Evolutionary conservation across 331 rosid species (phyloP).

Genomic region (Stylosanthes scabra): DNA sequence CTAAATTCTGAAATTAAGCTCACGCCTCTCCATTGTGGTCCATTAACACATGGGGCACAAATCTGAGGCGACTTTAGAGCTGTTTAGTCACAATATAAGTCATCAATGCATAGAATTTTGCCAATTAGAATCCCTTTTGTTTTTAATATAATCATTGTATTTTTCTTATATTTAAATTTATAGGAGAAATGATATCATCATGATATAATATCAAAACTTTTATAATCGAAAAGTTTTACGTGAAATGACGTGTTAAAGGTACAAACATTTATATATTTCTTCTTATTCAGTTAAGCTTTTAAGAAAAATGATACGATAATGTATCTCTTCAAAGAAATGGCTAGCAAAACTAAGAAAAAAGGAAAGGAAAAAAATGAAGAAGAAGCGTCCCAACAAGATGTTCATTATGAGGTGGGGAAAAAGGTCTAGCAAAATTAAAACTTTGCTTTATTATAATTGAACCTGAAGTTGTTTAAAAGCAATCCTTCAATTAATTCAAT

Average conservation of each 20-base stretch:
- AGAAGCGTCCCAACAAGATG: constrained; percentile 33
- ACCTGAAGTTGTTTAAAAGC: constrained; percentile 27
- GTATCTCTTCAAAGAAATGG: too few relatives aligned
- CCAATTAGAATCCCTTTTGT: background rate
- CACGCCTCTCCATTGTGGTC: constrained; percentile 44
- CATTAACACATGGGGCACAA: constrained; percentile 43
- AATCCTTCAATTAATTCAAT: constrained; percentile 1
- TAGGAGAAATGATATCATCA: too few relatives aligned
- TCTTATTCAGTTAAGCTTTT: too few relatives aligned
- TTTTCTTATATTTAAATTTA: too few relatives aligned
- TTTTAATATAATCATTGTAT: background rate
- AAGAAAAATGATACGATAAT: too few relatives aligned
- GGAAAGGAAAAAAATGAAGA: too few relatives aligned
- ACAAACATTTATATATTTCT: too few relatives aligned
- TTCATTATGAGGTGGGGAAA: constrained; percentile 13
- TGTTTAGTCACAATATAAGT: constrained; percentile 46
- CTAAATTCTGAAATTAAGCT: constrained; percentile 27
- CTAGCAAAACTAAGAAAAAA: too few relatives aligned
- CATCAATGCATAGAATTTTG: constrained; percentile 42
- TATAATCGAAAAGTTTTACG: too few relatives aligned
- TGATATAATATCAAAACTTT: too few relatives aligned
- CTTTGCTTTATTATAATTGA: constrained; percentile 25
- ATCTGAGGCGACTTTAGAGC: constrained; percentile 52
- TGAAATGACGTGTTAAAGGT: too few relatives aligned
- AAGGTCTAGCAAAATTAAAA: constrained; percentile 10